Base-by-base conservation (phyloP, 495 filamentous ascomycete species). In the Ramalina peruviana region DNA sequence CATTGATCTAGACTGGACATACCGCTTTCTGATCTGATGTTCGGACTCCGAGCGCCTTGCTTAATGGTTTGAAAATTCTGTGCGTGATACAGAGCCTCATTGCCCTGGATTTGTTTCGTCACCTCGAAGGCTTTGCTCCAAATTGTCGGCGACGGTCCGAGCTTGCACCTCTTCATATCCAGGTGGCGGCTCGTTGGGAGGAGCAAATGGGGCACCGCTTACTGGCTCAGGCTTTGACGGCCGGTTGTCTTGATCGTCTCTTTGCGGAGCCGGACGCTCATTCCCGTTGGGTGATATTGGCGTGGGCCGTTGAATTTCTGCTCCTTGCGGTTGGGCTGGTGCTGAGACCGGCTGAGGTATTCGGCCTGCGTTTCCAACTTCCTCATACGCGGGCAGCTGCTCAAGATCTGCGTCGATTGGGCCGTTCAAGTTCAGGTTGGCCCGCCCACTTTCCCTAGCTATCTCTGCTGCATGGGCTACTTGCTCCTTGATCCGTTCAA, bases 121-220 rank as follows among this genome's bases (percentile, higher is more conserved):
- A 10, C 37, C 20, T 25, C 51, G 12, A 5, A 53, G 33, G 13
- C 36, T 49, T 27, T 49, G 25, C 56, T 82, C 80, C 20, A 81
- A 54, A 44, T 75, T 78, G 21, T 76, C 63, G 26, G 68, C 79
- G n/a, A 95, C 71, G 53, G 83, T 86, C 52, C 83, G 79, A 49
- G 78, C 73, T 64, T 95, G 92, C 26, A 82, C 85, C 60, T 94
- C 88, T 60, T 96, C 85, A 63, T 98, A 98, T 36, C 85, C 86
- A 33, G 92, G 92, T 27, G 92, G 92, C 15, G 89, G 88, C 52
- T 90, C 92, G 51, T 76, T 68, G 0, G 88, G 88, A 17, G 71
- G 70, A 59, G 53, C 37, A 36, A 17, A 17, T 19, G 58, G 40
- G 19, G 47, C 21, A 26, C 54, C n/a, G 36, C 16, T 33, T 6